These are phyloP conservation scores for Diaporthe amygdali DNA, from an alignment of 2,329 filamentous ascomycete species.

Conservation along the genomic window DNA sequence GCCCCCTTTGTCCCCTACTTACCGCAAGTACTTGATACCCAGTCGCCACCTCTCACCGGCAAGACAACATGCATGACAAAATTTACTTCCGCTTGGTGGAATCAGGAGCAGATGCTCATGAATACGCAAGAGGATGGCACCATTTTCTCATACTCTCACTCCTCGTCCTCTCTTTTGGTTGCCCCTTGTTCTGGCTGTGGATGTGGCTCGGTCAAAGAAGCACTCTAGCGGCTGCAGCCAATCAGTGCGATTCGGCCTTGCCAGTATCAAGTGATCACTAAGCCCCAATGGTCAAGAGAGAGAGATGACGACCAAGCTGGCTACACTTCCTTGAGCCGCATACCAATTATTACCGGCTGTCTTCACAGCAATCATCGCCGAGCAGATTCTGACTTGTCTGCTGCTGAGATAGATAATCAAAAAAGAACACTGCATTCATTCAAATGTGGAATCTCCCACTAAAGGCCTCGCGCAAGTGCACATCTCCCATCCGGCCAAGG, in stretches of 20 bases:
- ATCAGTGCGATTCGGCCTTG: background rate
- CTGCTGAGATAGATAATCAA: background rate
- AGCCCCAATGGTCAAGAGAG: background rate
- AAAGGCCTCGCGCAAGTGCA: background rate
- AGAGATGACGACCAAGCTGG: background rate
- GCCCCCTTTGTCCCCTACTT: background rate
- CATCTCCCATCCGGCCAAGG: background rate
- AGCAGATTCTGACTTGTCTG: background rate
- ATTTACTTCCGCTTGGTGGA: background rate
- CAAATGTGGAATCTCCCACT: background rate
- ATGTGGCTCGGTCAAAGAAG: background rate
- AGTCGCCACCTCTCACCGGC: background rate
- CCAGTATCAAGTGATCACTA: constrained; percentile 12
- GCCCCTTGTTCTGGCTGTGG: background rate
- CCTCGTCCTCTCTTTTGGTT: background rate
- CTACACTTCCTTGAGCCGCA: background rate
- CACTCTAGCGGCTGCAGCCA: constrained; percentile 2
- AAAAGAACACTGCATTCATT: background rate
- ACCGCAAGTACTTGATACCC: background rate
- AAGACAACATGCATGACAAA: background rate
- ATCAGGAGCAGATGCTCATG: background rate
- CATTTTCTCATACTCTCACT: background rate
- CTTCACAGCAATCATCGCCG: background rate
- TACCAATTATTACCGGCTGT: background rate
- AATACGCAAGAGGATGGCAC: background rate